Base-by-base conservation (phyloP, 495 filamentous ascomycete genomes). In the Aspergillus avenaceus region DNA sequence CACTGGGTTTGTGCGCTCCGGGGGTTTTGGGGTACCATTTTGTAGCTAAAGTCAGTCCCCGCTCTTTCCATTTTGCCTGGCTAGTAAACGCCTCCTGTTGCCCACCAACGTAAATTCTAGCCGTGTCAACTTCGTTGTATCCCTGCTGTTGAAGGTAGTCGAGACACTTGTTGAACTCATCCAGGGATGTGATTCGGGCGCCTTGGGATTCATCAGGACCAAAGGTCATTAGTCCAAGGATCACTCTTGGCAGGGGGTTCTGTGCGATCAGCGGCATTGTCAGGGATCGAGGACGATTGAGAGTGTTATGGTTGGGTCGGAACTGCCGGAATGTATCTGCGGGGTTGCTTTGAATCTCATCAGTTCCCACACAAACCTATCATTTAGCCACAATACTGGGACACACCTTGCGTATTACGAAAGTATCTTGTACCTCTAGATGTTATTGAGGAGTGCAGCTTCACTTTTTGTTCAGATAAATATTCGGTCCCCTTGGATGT, bases 31-130 rank as follows among this genome's bases (percentile, higher is more conserved):
- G 91, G 53, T 92, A 93, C 50, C 70, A 70, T 67, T 97, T 97
- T 7, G 92, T 96, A 9, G 92, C 92, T 22, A 96, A 59, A 3
- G 81, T 89, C 52, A 97, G 67, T 1, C 91, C 90, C 36, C 86
- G 79, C 38, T 91, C 83, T 61, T 88, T 84, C 88, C 88, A 97
- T 11, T 78, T 73, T 0, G 87, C 84, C 50, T 86, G 75, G 13
- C 78, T 72, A 0, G 89, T 95, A 60, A 86, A 96, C 12, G 82
- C 84, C 66, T 97, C 92, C 59, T 97, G 91, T 42, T 81, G 68
- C 28, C 87, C 82, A 19, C 67, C 81, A 22, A 87, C 66, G 60
- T 97, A 97, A 27, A 80, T 57, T 1, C 90, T 80, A 6, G 89
- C 89, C 23, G 87, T 91, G 62, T 93, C 88, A 34, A 91, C 67